These are phyloP conservation scores for Abortiporus biennis DNA, from an alignment of 1,284 basidiomycete species.

Conservation along the genomic window DNA sequence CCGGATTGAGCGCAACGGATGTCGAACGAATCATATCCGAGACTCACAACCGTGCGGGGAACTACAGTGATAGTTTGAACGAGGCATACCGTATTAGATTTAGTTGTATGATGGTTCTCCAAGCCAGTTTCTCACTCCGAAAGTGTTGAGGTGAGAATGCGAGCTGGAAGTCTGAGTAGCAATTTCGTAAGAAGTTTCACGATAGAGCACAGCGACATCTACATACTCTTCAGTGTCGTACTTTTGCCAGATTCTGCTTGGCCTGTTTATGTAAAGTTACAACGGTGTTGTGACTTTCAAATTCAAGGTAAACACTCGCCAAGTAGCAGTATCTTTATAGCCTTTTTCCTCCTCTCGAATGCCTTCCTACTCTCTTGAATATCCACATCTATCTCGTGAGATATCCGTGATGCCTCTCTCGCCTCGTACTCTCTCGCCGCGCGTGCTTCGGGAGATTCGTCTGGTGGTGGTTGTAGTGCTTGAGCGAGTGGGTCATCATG, in stretches of 20 bases:
- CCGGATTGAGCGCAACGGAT: too few species aligned
- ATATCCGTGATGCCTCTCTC: constrained; percentile 39
- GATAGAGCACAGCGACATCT: too few species aligned
- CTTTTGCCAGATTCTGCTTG: constrained; percentile 71
- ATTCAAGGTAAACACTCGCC: constrained; percentile 32
- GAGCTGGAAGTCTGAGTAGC: constrained; percentile 53
- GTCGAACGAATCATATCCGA: too few species aligned
- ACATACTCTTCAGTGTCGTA: constrained; percentile 57
- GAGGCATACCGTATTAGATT: constrained; percentile 27
- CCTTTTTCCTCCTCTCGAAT: constrained; percentile 48
- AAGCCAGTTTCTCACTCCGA: constrained; percentile 46
- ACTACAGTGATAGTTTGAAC: too few species aligned
- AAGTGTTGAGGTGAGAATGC: constrained; percentile 59
- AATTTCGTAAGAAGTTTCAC: background rate
- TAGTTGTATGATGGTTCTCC: constrained; percentile 61
- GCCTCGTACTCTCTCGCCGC: constrained; percentile 31
- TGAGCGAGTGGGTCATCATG: constrained; percentile 29
- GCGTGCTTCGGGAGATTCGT: constrained; percentile 42
- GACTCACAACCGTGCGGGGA: too few species aligned
- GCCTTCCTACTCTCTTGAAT: constrained; percentile 44
- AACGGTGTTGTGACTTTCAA: background rate
- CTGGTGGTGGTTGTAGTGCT: constrained; percentile 28
- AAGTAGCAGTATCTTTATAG: constrained; percentile 57
- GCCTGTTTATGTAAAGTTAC: constrained; percentile 27
- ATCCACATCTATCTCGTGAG: constrained; percentile 50